Percentiles rank a stretch among this genome's conserved stretches.
Evolutionary conservation across 352 stramenopile genomes (phyloP).

Genomic region (Phytophthora citricola): DNA sequence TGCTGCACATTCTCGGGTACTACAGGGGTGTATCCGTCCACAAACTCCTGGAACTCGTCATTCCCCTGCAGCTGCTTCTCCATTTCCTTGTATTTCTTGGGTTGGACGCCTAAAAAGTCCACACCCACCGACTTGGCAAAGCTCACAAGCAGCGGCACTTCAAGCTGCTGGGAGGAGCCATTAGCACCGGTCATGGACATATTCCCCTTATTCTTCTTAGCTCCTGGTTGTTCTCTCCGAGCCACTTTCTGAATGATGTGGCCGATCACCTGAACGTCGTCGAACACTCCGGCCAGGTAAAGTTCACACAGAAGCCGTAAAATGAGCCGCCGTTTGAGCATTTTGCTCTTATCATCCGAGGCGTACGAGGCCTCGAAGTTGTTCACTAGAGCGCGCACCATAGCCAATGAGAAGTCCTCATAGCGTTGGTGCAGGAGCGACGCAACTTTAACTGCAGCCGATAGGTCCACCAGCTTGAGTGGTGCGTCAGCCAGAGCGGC

Average conservation of each 20-base stretch:
- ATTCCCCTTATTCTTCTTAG: constrained; percentile 46
- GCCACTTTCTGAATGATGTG: constrained; percentile 84
- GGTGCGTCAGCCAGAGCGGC: constrained; percentile 86
- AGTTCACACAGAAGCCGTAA: constrained; percentile 88
- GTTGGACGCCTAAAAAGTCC: constrained; percentile 85
- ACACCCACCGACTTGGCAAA: constrained; percentile 94
- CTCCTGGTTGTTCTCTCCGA: constrained; percentile 48
- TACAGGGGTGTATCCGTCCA: constrained; percentile 46
- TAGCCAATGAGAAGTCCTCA: constrained; percentile 79
- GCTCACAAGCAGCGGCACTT: constrained; percentile 94
- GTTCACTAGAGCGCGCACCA: constrained; percentile 62
- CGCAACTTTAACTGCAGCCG: constrained; percentile 67
- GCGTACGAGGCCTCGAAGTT: constrained; percentile 66
- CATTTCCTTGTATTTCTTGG: constrained; percentile 74
- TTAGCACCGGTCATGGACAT: constrained; percentile 33
- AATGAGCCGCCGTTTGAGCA: constrained; percentile 75
- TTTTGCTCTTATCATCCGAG: constrained; percentile 76
- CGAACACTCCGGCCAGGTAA: constrained; percentile 78
- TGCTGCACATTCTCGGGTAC: constrained; percentile 73
- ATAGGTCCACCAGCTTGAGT: constrained; percentile 89
- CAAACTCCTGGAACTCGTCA: constrained; percentile 50
- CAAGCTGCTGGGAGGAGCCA: constrained; percentile 65
- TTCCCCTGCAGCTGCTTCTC: constrained; percentile 39
- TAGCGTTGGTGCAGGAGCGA: constrained; percentile 63
- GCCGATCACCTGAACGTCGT: constrained; percentile 77